Conservation (phyloP, 2,329 filamentous ascomycete genomes). For the Pseudogymnoascus sp. region DNA sequence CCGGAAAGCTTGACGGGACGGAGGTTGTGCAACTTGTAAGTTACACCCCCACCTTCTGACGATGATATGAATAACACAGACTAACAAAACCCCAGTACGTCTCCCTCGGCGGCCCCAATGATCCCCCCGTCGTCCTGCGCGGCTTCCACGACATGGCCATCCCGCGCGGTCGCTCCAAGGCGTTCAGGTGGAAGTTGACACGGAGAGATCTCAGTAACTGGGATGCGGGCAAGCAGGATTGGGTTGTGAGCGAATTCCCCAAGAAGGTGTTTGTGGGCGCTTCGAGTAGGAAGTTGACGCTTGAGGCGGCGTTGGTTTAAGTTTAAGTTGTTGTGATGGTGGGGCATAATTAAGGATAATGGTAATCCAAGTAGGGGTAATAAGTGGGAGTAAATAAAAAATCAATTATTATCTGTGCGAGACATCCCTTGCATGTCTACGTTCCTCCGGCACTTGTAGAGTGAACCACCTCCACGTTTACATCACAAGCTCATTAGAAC, state of each 20-base stretch:
- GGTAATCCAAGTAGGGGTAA: neutral
- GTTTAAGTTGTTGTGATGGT: neutral
- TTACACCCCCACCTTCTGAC: slow-evolving; percentile 31
- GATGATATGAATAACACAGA: slow-evolving; percentile 39
- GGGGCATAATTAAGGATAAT: neutral
- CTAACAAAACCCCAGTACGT: slow-evolving; percentile 52
- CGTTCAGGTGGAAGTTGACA: slow-evolving; percentile 61
- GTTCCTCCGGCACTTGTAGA: neutral
- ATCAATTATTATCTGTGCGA: neutral
- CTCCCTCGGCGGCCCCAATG: slow-evolving; percentile 67
- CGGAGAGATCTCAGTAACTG: slow-evolving; percentile 82
- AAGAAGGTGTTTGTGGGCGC: slow-evolving; percentile 28
- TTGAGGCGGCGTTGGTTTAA: slow-evolving; percentile 18
- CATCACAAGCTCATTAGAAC: neutral
- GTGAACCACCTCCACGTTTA: neutral
- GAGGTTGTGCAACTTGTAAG: slow-evolving; percentile 51
- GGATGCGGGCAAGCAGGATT: slow-evolving; percentile 74
- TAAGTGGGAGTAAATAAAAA: neutral
- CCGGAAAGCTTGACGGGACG: slow-evolving; percentile 43
- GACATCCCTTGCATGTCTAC: neutral
- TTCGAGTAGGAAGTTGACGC: slow-evolving; percentile 23
- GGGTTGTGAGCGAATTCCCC: slow-evolving; percentile 43
- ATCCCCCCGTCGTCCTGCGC: slow-evolving; percentile 60
- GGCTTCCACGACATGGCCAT: slow-evolving; percentile 74
- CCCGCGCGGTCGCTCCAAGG: slow-evolving; percentile 55